Evolutionary conservation across 2,329 filamentous ascomycete genomes (phyloP).

Genomic region (Zymoseptoria ardabiliae): DNA sequence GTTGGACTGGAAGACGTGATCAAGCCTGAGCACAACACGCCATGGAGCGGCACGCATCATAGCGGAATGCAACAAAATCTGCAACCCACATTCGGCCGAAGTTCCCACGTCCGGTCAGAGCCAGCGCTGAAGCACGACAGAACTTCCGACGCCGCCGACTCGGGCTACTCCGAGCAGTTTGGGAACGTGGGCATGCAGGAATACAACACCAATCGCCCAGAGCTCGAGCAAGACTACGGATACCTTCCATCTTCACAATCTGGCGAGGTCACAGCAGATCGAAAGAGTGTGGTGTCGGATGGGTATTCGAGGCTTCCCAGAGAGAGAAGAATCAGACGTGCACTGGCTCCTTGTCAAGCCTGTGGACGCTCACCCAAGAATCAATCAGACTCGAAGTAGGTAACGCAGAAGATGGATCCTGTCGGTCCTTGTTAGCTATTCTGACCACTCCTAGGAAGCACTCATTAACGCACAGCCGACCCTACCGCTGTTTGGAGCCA

Average conservation of each 20-base stretch:
- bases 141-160: conserved; percentile 9
- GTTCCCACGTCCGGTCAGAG: conserved; percentile 4
- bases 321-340: conserved; percentile 1
- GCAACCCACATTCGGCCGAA: not conserved
- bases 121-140: conserved; percentile 6
- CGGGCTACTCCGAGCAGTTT: conserved; percentile 13
- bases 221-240: conserved; percentile 6
- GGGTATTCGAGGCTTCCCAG: not conserved
- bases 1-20: conserved; percentile 7
- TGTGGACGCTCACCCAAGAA: conserved; percentile 14
- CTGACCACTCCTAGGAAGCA: conserved; percentile 58
- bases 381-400: conserved; percentile 17
- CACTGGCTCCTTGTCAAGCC: not conserved
- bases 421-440: not conserved
- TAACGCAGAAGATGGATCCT: not conserved
- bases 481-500: conserved; percentile 52
- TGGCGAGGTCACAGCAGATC: not conserved
- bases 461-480: conserved; percentile 59
- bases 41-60: not conserved
- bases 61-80: not conserved
- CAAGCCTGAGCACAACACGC: conserved; percentile 6
- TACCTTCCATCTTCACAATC: not conserved
- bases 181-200: not conserved
- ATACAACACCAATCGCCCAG: conserved; percentile 6
- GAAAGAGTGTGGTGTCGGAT: conserved; percentile 1